Evolutionary conservation across 2,329 filamentous ascomycete genomes (phyloP).

Genomic region (Neoscytalidium dimidiatum): DNA sequence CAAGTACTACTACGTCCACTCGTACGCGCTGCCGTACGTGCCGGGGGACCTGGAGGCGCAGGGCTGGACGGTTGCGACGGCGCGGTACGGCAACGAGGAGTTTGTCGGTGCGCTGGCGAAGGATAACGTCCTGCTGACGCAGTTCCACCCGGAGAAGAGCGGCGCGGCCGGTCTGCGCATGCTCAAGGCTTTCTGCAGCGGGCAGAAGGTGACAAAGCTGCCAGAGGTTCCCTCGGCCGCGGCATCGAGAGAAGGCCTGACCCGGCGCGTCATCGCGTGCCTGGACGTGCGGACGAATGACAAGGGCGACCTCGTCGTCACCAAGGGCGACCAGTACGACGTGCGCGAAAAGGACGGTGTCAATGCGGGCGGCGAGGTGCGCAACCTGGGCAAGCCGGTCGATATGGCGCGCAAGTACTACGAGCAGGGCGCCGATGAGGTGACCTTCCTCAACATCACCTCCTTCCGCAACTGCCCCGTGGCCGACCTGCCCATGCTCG

Average conservation of each 20-base stretch:
- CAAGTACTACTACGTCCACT: slow-evolving; percentile 99
- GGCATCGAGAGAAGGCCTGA: slow-evolving; percentile 67
- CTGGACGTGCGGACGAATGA: slow-evolving; percentile 96
- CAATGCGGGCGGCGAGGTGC: slow-evolving; percentile 63
- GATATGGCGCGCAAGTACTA: slow-evolving; percentile 94
- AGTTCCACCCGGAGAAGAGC: slow-evolving; percentile 98
- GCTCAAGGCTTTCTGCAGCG: slow-evolving; percentile 82
- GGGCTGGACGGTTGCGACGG: slow-evolving; percentile 92
- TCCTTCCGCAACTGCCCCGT: slow-evolving; percentile 94
- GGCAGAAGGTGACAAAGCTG: slow-evolving; percentile 61
- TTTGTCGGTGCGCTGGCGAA: slow-evolving; percentile 90
- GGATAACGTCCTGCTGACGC: slow-evolving; percentile 84
- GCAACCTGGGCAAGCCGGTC: slow-evolving; percentile 91
- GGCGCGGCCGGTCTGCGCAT: slow-evolving; percentile 84
- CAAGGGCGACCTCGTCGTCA: slow-evolving; percentile 90
- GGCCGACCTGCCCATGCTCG: slow-evolving; percentile 92
- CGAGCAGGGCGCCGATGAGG: slow-evolving; percentile 92
- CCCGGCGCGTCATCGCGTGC: slow-evolving; percentile 91
- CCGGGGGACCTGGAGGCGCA: slow-evolving; percentile 72
- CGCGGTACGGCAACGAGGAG: slow-evolving; percentile 80
- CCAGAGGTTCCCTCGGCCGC: slow-evolving; percentile 34
- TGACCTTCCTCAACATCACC: slow-evolving; percentile 98
- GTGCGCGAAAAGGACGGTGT: slow-evolving; percentile 80
- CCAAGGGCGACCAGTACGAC: slow-evolving; percentile 98
- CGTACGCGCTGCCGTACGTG: slow-evolving; percentile 80